Evolutionary conservation across 116 monocot species (phyloP).

Genomic region (Cymodocea nodosa): DNA sequence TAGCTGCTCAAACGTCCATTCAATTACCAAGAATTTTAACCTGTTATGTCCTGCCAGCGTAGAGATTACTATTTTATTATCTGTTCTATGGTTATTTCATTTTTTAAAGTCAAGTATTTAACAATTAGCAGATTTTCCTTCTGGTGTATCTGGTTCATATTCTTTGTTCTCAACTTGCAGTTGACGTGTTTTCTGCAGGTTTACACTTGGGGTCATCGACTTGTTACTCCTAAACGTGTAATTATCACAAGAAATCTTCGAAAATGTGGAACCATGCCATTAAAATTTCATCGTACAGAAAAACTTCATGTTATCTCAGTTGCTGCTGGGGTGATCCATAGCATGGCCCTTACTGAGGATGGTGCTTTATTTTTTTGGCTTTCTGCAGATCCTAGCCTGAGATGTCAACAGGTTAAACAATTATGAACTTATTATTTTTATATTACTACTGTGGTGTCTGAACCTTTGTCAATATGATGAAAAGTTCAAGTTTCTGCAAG

Average conservation of each 20-base stretch:
- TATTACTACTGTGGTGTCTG: not conserved
- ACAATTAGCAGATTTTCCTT: too few species aligned
- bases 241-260: conserved; percentile 62
- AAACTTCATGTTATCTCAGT: conserved; percentile 63
- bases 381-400: conserved; percentile 86
- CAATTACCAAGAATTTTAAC: not conserved
- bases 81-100: too few species aligned
- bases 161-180: not conserved
- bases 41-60: not conserved
- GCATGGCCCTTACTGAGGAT: conserved; percentile 73
- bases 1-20: too few species aligned
- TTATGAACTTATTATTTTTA: not conserved
- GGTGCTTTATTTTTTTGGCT: conserved; percentile 92
- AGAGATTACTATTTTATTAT: not conserved
- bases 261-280: conserved; percentile 54
- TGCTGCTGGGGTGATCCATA: conserved; percentile 82
- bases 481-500: too few species aligned
- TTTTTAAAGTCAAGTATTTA: too few species aligned
- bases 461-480: not conserved
- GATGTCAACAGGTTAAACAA: conserved; percentile 69
- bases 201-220: conserved; percentile 94
- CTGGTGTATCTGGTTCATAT: too few species aligned
- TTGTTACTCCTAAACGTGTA: conserved; percentile 86
- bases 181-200: conserved; percentile 31
- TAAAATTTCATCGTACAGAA: conserved; percentile 79